Percentiles rank a stretch among this genome's conserved stretches.
phyloP scores from a whole-genome alignment of 257 asterid genomes.

The Eucommia ulmoides region DNA sequence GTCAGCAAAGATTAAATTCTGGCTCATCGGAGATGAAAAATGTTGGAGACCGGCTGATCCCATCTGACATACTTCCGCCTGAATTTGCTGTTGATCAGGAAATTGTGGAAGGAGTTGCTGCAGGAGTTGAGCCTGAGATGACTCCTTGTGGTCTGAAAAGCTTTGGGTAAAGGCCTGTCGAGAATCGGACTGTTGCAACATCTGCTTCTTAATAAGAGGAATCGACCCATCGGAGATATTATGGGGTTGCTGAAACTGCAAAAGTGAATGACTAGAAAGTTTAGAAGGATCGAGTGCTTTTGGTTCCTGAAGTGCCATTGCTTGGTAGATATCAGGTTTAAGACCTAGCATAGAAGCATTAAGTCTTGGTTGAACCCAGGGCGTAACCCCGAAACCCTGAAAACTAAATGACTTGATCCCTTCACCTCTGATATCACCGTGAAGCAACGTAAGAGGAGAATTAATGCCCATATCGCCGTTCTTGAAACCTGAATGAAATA shows the following conservation, averaged over 20 bases:
- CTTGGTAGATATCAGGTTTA: background rate
- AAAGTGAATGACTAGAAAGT: conserved; percentile 40
- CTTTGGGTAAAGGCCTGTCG: conserved; percentile 45
- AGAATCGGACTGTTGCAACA: conserved; percentile 51
- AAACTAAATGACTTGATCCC: background rate
- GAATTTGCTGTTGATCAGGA: conserved; percentile 37
- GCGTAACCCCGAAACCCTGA: background rate
- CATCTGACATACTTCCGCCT: conserved; percentile 34
- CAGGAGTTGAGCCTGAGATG: conserved; percentile 70
- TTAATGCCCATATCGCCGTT: background rate
- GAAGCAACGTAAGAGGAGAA: background rate
- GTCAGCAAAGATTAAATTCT: conserved; percentile 41
- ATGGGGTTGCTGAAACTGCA: conserved; percentile 44
- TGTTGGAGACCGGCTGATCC: conserved; percentile 37
- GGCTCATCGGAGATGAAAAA: conserved; percentile 35
- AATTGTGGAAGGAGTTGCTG: conserved; percentile 55
- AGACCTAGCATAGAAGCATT: background rate
- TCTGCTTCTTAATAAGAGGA: conserved; percentile 45
- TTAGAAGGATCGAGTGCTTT: conserved; percentile 24
- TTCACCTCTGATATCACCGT: background rate
- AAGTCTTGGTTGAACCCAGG: background rate
- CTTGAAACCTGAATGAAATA: background rate
- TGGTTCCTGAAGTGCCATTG: background rate
- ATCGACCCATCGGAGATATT: conserved; percentile 37
- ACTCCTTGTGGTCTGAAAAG: conserved; percentile 38